Base-by-base conservation (phyloP, 2,329 filamentous ascomycete genomes). In the Trichocomaceae sp. region DNA sequence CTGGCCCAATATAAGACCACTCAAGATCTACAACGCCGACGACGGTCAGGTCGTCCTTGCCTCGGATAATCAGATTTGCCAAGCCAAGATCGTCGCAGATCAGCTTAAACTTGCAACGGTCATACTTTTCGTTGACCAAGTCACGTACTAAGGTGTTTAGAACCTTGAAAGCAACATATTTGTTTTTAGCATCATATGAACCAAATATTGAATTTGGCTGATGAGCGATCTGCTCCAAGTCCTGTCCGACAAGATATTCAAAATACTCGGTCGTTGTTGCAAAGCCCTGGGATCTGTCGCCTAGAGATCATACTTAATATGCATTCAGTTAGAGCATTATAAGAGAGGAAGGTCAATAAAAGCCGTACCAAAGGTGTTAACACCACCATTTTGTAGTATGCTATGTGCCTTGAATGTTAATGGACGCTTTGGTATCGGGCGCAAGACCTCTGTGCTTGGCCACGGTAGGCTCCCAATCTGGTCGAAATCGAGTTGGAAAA, bases 1-100 rank as follows among this genome's bases (percentile, higher is more conserved):
- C 64, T 0, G 70, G 70, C 48, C 69, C 67, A 10, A 66, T 62
- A 51, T 72, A 73, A 39, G 68, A 66, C 69, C 67, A 72, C 53
- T 72, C 69, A 9, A 68, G 62, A 45, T 72, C 69, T 20, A 73
- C 62, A 42, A 72, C 62, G 50, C 65, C 66, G 41, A 71, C 59
- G 41, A 72, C 56, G 23, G 64, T 70, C 23, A 72, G 64, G 39
- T 72, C 67, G 57, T 68, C 61, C 19, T 31, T 63, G 46, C 65
- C 60, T 54, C 62, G 63, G 17, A 74, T 65, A 56, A 73, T 70
- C 47, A 74, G 41, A 60, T 73, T 74, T 33, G 66, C 66, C 15
- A 68, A 57, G 56, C 68, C 64, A 33, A 72, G 62, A 57, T 73
- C 70, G 42, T 72, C 66, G 48, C 69, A 71, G 58, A 72, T 67